phyloP scores from a whole-genome alignment of 208 protist genomes.

The Leishmania tropica region DNA sequence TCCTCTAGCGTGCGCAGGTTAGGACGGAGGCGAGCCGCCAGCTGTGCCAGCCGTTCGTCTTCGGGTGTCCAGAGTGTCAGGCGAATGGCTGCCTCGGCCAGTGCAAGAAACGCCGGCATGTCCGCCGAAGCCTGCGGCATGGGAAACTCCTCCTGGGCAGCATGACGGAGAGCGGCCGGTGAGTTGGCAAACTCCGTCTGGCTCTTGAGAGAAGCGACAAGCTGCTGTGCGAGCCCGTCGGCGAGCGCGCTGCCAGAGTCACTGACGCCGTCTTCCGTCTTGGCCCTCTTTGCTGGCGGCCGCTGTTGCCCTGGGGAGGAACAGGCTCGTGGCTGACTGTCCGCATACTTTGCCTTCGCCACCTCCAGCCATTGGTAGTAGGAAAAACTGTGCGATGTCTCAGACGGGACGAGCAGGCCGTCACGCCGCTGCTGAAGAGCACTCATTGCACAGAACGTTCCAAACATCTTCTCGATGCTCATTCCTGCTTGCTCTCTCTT shows the following conservation, averaged over 20 bases:
- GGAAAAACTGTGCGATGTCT: conserved; percentile 22
- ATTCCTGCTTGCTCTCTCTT: not conserved
- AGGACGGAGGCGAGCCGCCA: conserved; percentile 38
- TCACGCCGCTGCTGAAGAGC: conserved; percentile 34
- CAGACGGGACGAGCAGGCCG: conserved; percentile 33
- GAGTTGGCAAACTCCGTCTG: not conserved
- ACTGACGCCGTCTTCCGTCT: not conserved
- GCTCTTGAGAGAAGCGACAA: conserved; percentile 8
- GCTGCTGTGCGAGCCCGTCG: conserved; percentile 17
- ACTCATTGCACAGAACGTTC: conserved; percentile 44
- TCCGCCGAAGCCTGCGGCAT: conserved; percentile 26
- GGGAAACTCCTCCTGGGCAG: conserved; percentile 34
- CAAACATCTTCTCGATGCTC: conserved; percentile 33
- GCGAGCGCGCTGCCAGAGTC: conserved; percentile 5
- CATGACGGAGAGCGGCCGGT: conserved; percentile 18
- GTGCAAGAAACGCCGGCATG: conserved; percentile 38
- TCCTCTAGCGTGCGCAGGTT: conserved; percentile 38
- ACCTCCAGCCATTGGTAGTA: conserved; percentile 48
- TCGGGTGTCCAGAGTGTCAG: conserved; percentile 39
- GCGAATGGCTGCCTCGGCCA: conserved; percentile 51
- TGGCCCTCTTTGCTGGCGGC: not conserved
- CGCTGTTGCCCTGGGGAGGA: not conserved
- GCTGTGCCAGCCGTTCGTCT: conserved; percentile 23
- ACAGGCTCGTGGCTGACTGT: not conserved
- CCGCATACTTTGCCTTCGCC: conserved; percentile 23